These are phyloP conservation scores for Verbena officinalis DNA, from an alignment of 257 asterid species.

Conservation along the genomic window DNA sequence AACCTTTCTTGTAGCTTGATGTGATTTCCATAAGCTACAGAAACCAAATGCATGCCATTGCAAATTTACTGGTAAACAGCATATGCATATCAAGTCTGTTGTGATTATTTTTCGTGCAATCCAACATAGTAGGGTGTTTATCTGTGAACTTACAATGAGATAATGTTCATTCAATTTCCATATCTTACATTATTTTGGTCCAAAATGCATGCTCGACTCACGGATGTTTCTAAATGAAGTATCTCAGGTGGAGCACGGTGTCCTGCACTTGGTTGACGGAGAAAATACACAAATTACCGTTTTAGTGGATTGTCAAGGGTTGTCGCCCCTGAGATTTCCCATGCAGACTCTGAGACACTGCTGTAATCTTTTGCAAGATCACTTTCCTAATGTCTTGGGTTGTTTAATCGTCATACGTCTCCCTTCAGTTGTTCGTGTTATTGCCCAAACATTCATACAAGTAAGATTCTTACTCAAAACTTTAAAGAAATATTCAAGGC, in stretches of 20 bases:
- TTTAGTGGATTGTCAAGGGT: slow-evolving; percentile 77
- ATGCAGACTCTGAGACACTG: slow-evolving; percentile 83
- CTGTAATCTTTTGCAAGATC: slow-evolving; percentile 76
- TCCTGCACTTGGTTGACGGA: slow-evolving; percentile 61
- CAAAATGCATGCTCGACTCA: slow-evolving; percentile 22
- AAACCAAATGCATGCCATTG: background rate
- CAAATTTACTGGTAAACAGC: background rate
- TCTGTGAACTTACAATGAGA: background rate
- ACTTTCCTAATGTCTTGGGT: slow-evolving; percentile 89
- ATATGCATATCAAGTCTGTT: slow-evolving; percentile 13
- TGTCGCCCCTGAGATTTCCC: slow-evolving; percentile 79
- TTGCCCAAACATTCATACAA: slow-evolving; percentile 79
- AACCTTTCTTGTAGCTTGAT: too few relatives aligned
- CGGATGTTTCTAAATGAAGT: slow-evolving; percentile 56
- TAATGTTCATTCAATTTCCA: slow-evolving; percentile 10
- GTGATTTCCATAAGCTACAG: background rate
- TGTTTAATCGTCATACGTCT: slow-evolving; percentile 73
- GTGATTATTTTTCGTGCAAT: slow-evolving; percentile 1
- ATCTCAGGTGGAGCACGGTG: slow-evolving; percentile 95
- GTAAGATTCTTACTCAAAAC: slow-evolving; percentile 43
- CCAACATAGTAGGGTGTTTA: background rate
- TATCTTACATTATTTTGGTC: background rate
- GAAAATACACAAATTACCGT: slow-evolving; percentile 77
- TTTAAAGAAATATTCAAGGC: background rate
- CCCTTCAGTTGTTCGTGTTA: slow-evolving; percentile 87